Evolutionary conservation across 116 monocot species (phyloP).

Genomic region (Trichopus zeylanicus): DNA sequence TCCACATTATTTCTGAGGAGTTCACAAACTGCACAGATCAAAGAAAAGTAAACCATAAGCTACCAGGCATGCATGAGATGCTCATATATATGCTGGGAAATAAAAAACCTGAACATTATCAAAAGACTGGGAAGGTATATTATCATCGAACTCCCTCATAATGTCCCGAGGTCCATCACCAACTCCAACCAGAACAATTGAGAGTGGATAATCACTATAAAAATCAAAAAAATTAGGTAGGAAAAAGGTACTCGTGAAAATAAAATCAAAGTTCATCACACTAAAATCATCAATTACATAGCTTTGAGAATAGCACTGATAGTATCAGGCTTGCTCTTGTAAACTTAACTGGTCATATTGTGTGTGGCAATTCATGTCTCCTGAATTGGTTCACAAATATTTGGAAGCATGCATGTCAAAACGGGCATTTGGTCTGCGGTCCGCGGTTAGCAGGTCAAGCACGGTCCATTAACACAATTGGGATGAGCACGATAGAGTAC

Average conservation of each 20-base stretch:
- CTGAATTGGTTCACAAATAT: conserved; percentile 19
- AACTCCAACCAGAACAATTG: conserved; percentile 86
- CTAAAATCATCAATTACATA: conserved; percentile 29
- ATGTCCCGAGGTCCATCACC: conserved; percentile 97
- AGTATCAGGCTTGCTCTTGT: conserved; percentile 72
- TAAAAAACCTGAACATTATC: conserved; percentile 81
- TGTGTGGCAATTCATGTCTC: conserved; percentile 85
- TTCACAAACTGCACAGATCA: conserved; percentile 58
- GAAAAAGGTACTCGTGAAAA: background rate
- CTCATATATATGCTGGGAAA: no score
- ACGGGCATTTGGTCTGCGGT: no score
- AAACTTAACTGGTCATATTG: conserved; percentile 40
- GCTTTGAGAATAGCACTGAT: conserved; percentile 87
- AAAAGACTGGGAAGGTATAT: conserved; percentile 77
- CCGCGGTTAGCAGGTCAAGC: no score
- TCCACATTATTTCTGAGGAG: conserved; percentile 76
- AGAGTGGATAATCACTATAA: conserved; percentile 68
- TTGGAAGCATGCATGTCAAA: background rate
- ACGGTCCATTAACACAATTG: no score
- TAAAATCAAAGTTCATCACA: background rate
- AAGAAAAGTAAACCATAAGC: background rate
- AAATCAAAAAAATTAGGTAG: conserved; percentile 4
- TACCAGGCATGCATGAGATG: no score
- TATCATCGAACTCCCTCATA: conserved; percentile 89
- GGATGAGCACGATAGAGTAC: no score